A percentile compares a stretch with the other conserved stretches of the same genome.
Conservation (phyloP, 148 eudicot species). For the Vaccinium macrocarpon region DNA sequence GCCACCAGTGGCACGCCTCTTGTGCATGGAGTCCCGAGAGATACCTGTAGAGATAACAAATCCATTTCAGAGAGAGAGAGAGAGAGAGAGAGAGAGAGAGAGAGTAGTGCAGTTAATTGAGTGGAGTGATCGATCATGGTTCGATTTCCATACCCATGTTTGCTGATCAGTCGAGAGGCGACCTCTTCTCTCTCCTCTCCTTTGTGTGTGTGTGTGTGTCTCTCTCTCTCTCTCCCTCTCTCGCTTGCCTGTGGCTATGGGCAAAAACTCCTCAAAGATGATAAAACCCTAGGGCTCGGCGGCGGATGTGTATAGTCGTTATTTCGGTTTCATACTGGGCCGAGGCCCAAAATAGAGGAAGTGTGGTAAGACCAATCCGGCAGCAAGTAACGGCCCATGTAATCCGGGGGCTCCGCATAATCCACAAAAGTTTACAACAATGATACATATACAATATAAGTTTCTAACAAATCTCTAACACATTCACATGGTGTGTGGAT, state of each 20-base stretch:
- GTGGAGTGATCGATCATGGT: background rate
- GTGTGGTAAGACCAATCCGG: background rate
- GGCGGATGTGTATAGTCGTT: background rate
- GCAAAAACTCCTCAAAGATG: background rate
- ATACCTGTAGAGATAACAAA: background rate
- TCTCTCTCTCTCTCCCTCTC: background rate
- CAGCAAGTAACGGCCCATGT: background rate
- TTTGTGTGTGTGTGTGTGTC: too few relatives aligned
- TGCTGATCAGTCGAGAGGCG: background rate
- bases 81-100: background rate
- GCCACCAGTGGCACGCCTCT: slow-evolving; percentile 18
- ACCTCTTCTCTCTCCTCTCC: background rate
- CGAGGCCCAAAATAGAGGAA: background rate
- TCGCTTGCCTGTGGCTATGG: background rate
- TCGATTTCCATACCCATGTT: slow-evolving; percentile 7
- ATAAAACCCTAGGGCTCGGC: slow-evolving; percentile 11
- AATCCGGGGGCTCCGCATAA: background rate
- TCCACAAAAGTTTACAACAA: too few relatives aligned
- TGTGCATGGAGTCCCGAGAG: slow-evolving; percentile 19
- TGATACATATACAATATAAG: too few relatives aligned
- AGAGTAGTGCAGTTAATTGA: background rate
- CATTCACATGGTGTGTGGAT: too few relatives aligned
- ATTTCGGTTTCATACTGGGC: background rate
- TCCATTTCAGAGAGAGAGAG: background rate
- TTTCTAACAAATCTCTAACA: too few relatives aligned